A percentile compares a stretch with the other conserved stretches of the same genome.
phyloP scores from a whole-genome alignment of 1,284 basidiomycete genomes.

The Rhodotorula sp. region DNA sequence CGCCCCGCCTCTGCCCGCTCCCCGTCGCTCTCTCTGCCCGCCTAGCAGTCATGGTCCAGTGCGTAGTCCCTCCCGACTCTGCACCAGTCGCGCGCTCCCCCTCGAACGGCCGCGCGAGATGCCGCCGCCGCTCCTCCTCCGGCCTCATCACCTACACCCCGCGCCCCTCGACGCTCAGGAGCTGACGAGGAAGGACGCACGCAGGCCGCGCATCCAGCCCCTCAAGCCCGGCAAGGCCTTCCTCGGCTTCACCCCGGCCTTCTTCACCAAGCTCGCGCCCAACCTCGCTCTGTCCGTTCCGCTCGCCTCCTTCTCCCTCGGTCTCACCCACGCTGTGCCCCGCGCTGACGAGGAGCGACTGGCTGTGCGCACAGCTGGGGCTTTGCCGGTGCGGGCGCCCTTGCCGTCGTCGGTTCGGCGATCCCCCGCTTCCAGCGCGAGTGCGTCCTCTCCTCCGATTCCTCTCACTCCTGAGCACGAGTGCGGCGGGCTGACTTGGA shows the following conservation, averaged over 20 bases:
- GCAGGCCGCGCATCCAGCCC: constrained; percentile 30
- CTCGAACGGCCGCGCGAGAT: not conserved
- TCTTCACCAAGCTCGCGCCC: constrained; percentile 16
- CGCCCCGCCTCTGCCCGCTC: too few species aligned
- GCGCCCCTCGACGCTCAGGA: not conserved
- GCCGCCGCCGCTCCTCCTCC: too few species aligned
- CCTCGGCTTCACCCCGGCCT: constrained; percentile 22
- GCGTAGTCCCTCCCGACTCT: not conserved
- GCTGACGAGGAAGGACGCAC: not conserved
- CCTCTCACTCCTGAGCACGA: not conserved
- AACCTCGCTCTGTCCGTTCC: constrained; percentile 24
- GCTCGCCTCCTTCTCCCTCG: not conserved
- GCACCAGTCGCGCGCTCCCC: not conserved
- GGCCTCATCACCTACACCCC: not conserved
- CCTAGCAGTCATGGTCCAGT: not conserved
- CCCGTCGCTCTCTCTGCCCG: not conserved
- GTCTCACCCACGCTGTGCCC: too few species aligned
- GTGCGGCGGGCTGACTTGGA: not conserved
- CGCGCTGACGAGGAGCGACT: not conserved
- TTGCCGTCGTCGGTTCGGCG: constrained; percentile 22
- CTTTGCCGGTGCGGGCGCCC: constrained; percentile 29
- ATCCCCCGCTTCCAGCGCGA: constrained; percentile 38
- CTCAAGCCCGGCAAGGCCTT: constrained; percentile 24
- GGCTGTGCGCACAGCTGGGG: constrained; percentile 21
- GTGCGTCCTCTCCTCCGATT: constrained; percentile 14